Evolutionary conservation across 441 rosid species (phyloP).

Genomic region (Euphorbia schlechtendalii): DNA sequence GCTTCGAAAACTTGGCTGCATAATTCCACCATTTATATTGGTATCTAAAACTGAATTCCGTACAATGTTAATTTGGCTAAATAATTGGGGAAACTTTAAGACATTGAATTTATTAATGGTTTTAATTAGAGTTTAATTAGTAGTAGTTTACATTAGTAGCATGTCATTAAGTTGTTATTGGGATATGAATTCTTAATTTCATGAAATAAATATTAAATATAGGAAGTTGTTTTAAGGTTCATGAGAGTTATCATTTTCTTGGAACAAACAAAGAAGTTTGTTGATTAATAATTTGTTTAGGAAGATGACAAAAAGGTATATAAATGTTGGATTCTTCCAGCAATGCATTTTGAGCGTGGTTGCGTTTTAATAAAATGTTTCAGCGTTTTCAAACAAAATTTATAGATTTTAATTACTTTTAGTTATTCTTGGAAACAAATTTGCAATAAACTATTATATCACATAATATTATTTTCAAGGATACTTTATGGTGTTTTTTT

Average conservation of each 20-base stretch:
- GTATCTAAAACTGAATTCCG: no score
- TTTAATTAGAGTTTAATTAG: not conserved
- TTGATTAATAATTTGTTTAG: not conserved
- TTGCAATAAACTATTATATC: no score
- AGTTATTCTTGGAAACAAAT: no score
- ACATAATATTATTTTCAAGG: no score
- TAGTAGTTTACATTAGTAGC: no score
- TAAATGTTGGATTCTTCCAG: conserved; percentile 5
- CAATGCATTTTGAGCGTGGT: not conserved
- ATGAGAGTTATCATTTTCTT: conserved; percentile 20
- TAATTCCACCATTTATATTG: no score
- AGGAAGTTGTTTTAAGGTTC: not conserved
- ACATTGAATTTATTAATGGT: not conserved
- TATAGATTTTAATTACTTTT: no score
- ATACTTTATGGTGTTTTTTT: no score
- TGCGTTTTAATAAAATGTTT: no score
- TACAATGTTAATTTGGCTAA: no score
- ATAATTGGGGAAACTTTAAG: not conserved
- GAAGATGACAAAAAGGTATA: conserved; percentile 5
- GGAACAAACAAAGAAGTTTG: conserved; percentile 3
- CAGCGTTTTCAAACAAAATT: no score
- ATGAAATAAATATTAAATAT: not conserved
- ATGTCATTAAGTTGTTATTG: not conserved
- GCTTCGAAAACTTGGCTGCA: no score
- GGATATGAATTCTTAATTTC: not conserved